These are phyloP conservation scores for Boletus tomentosulus DNA, from an alignment of 768 basidiomycete genomes.

Conservation along the genomic window DNA sequence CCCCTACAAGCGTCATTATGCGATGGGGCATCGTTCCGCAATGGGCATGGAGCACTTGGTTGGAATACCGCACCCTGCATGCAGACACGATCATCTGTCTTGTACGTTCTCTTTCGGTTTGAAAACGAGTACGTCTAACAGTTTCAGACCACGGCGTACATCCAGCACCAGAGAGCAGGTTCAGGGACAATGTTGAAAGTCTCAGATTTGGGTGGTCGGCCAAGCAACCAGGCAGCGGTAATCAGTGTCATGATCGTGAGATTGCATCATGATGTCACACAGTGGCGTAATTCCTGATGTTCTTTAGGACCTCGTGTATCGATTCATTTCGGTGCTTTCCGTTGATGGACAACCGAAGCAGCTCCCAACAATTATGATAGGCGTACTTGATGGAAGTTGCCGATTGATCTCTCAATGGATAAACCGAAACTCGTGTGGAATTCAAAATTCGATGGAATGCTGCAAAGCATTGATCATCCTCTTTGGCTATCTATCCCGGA, in stretches of 20 bases:
- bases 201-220: conserved; percentile 1
- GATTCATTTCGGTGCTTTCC: conserved; percentile 22
- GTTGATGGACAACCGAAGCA: conserved; percentile 6
- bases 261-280: neutral
- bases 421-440: conserved; percentile 18
- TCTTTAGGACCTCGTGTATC: conserved; percentile 18
- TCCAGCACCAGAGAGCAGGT: conserved; percentile 36
- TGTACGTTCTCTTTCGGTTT: conserved; percentile 33
- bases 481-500: conserved; percentile 19
- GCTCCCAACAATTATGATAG: conserved; percentile 15
- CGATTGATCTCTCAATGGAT: conserved; percentile 21
- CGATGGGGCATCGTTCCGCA: conserved; percentile 52
- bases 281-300: conserved; percentile 1
- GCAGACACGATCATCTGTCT: conserved; percentile 46
- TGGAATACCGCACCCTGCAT: conserved; percentile 46
- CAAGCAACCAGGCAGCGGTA: conserved; percentile 4
- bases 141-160: conserved; percentile 50
- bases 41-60: conserved; percentile 67
- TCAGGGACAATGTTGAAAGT: neutral
- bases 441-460: conserved; percentile 27
- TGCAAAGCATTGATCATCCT: conserved; percentile 28
- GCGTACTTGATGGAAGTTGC: conserved; percentile 19
- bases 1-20: conserved; percentile 49
- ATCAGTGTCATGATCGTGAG: conserved; percentile 30
- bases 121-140: conserved; percentile 1